Percentiles rank a stretch among this genome's conserved stretches.
These are phyloP conservation scores for Neoarthrinium moseri DNA, from an alignment of 2,329 filamentous ascomycete genomes.

Conservation along the genomic window DNA sequence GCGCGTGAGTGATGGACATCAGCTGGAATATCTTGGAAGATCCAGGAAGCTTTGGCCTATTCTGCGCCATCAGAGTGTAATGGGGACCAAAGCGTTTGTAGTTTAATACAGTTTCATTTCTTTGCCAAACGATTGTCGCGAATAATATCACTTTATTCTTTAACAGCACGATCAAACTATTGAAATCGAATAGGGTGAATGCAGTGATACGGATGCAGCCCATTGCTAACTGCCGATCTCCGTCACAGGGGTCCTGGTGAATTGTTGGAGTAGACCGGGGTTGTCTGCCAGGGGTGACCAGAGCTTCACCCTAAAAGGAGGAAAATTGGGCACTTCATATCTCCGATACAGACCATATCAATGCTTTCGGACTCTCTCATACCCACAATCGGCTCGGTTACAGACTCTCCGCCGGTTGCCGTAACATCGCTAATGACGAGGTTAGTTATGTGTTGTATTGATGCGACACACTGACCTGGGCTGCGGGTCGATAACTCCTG, in stretches of 20 bases:
- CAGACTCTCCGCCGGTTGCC: not conserved
- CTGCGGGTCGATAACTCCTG: not conserved
- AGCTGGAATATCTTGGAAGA: too few relatives aligned
- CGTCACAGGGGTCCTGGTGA: not conserved
- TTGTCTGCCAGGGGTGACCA: not conserved
- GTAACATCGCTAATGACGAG: not conserved
- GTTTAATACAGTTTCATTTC: too few relatives aligned
- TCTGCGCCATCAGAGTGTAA: too few relatives aligned
- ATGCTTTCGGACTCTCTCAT: too few relatives aligned
- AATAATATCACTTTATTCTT: too few relatives aligned
- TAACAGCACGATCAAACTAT: too few relatives aligned
- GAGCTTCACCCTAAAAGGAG: not conserved
- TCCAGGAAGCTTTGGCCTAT: too few relatives aligned
- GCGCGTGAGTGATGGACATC: too few relatives aligned
- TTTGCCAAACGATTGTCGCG: too few relatives aligned
- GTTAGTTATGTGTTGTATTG: not conserved
- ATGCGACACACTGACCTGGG: not conserved
- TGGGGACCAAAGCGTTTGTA: too few relatives aligned
- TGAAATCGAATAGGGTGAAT: too few relatives aligned
- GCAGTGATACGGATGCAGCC: too few relatives aligned
- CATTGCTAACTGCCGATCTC: constrained; percentile 1
- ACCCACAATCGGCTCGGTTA: not conserved
- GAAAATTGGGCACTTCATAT: not conserved
- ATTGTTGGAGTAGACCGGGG: not conserved
- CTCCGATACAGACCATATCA: constrained; percentile 1